Evolutionary conservation across 805 yeast genomes (phyloP).

Genomic region (Candida loeiensis): DNA sequence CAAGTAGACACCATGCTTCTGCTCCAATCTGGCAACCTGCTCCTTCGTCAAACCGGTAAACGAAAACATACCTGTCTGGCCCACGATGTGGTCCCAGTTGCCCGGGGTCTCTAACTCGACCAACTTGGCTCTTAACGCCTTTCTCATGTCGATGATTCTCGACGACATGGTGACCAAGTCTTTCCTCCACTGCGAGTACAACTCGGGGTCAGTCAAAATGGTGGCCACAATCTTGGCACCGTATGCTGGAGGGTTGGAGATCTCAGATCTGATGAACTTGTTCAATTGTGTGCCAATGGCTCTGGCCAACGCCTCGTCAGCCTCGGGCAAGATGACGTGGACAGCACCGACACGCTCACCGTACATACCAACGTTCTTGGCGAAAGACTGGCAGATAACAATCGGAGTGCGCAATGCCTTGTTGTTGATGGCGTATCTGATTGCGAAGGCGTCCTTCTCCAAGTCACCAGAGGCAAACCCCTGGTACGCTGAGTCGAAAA

Average conservation of each 20-base stretch:
- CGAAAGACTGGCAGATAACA: slow-evolving; percentile 89
- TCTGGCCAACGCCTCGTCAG: slow-evolving; percentile 36
- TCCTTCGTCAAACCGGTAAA: slow-evolving; percentile 80
- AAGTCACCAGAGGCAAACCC: slow-evolving; percentile 93
- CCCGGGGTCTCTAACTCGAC: slow-evolving; percentile 74
- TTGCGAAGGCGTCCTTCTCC: slow-evolving; percentile 79
- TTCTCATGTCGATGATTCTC: slow-evolving; percentile 79
- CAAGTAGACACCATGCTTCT: slow-evolving; percentile 76
- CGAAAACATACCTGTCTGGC: slow-evolving; percentile 95
- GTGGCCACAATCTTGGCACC: slow-evolving; percentile 88
- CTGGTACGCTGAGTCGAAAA: slow-evolving; percentile 95
- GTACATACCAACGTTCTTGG: slow-evolving; percentile 94
- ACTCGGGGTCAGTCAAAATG: slow-evolving; percentile 62
- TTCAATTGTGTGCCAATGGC: slow-evolving; percentile 76
- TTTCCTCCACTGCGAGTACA: slow-evolving; percentile 74
- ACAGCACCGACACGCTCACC: slow-evolving; percentile 97
- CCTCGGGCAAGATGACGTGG: slow-evolving; percentile 59
- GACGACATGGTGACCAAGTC: slow-evolving; percentile 86
- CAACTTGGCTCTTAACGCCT: slow-evolving; percentile 57
- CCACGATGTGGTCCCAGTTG: slow-evolving; percentile 84
- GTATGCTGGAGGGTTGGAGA: slow-evolving; percentile 92
- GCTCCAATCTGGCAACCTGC: slow-evolving; percentile 74
- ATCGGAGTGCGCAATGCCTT: slow-evolving; percentile 45
- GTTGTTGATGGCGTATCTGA: slow-evolving; percentile 55
- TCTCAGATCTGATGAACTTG: slow-evolving; percentile 73